Evolutionary conservation across 2,329 filamentous ascomycete species (phyloP).

Genomic region (Venturia aucupariae): DNA sequence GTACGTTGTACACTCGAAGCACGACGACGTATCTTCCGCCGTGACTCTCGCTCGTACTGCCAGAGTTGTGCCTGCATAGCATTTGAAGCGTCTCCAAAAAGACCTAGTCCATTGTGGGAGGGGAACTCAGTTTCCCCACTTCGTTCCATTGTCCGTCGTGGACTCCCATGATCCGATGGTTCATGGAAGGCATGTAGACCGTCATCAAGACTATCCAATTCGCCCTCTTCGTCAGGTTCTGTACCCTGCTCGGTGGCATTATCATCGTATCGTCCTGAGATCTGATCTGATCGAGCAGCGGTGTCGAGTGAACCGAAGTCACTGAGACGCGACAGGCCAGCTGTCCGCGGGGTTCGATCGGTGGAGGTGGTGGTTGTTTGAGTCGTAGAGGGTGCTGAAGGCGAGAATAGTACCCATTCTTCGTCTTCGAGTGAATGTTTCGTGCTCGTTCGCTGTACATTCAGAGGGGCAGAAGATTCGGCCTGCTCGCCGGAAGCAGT

Average conservation of each 20-base stretch:
- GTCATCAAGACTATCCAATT: constrained; percentile 88
- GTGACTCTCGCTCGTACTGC: constrained; percentile 74
- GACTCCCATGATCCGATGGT: constrained; percentile 33
- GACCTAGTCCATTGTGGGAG: constrained; percentile 82
- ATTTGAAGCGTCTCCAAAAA: constrained; percentile 47
- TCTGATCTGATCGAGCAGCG: constrained; percentile 48
- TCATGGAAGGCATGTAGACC: constrained; percentile 82
- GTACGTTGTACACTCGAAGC: constrained; percentile 49
- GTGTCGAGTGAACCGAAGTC: constrained; percentile 73
- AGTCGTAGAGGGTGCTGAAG: constrained; percentile 44
- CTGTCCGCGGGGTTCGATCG: constrained; percentile 54
- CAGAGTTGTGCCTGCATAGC: constrained; percentile 74
- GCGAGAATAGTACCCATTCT: constrained; percentile 93
- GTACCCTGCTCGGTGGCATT: constrained; percentile 34
- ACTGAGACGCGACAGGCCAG: constrained; percentile 64
- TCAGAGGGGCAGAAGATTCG: not conserved
- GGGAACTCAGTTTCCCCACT: constrained; percentile 68
- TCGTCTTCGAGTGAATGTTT: constrained; percentile 51
- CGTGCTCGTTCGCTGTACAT: constrained; percentile 15
- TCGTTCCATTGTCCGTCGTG: constrained; percentile 40
- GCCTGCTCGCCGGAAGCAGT: constrained; percentile 6
- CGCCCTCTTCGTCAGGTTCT: constrained; percentile 50
- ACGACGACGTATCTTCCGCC: constrained; percentile 35
- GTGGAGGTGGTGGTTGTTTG: constrained; percentile 46
- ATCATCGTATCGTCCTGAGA: constrained; percentile 28